Evolutionary conservation across 306 rosid species (phyloP), one percentile per base, ranked within the genome.

Genomic region (Hippophae tibetana): DNA sequence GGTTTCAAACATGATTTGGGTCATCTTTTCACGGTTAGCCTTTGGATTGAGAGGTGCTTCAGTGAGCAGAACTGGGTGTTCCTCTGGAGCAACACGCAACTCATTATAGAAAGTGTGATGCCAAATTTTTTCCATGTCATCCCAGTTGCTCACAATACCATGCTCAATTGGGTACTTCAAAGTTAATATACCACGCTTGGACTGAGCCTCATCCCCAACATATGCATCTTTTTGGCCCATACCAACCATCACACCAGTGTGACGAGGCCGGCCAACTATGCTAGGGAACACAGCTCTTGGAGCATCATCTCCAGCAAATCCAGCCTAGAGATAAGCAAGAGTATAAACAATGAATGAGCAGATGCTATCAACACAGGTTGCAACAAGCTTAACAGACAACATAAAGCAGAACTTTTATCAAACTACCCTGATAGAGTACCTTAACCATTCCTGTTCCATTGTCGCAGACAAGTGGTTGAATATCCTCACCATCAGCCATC

Each of bases 231-330:
- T 87, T 63, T 87, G 95, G 65, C 95, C 95, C 95, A 87, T 87
- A 49, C 95, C 95, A 18, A 87, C 95, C 95, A 87, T 87, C 72
- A 87, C 95, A 48, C 95, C 95, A 0, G 93, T 87, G 78, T 87
- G 96, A 54, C 96, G 84, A 38, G 96, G 96, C 61, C 96, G 89
- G 14, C 93, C 96, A 26, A 87, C 96, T 65, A 87, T 87, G 73
- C 96, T 87, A 14, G 96, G 96, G 54, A 87, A 87, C 61, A 87
- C 96, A 40, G 96, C 96, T 75, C 96, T 80, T 10, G 96, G 96
- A 78, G 96, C 96, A 78, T 87, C 96, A 64, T 87, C 96, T 71
- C 96, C 96, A 48, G 93, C 96, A 67, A 89, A 89, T 69, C 97
- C 95, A 83, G 97, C 97, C 97, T 89, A 71, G 46, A 60, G 43